phyloP scores from a whole-genome alignment of 2,329 filamentous ascomycete species.

The Calcarisporium arbuscula region DNA sequence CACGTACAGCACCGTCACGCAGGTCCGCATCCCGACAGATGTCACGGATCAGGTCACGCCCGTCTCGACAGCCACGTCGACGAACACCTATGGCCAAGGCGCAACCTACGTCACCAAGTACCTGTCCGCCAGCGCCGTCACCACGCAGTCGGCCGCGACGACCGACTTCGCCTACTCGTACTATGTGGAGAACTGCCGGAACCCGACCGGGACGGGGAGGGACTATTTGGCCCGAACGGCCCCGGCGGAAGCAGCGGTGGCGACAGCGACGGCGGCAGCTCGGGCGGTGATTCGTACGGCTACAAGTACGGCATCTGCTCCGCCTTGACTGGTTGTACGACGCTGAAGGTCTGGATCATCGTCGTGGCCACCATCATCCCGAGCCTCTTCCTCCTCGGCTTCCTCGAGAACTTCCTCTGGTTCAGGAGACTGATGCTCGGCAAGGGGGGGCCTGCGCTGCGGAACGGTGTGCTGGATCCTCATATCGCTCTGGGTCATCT shows the following conservation, averaged over 20 bases:
- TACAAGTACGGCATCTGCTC: conserved; percentile 2
- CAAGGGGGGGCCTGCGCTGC: conserved; percentile 18
- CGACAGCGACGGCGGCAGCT: not conserved
- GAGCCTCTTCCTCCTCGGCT: conserved; percentile 20
- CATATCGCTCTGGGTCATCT: conserved; percentile 13
- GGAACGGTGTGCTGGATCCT: conserved; percentile 23
- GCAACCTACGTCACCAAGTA: too few species aligned
- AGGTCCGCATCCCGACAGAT: too few species aligned
- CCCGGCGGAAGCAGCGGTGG: not conserved
- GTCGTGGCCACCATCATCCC: conserved; percentile 20
- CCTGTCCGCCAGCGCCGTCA: conserved; percentile 7
- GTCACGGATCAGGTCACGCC: too few species aligned
- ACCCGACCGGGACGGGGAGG: conserved; percentile 11
- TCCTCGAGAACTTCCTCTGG: conserved; percentile 23
- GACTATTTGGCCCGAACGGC: conserved; percentile 3
- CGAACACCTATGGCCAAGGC: too few species aligned
- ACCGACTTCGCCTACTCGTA: conserved; percentile 13
- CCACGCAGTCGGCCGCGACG: conserved; percentile 3
- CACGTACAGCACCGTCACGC: conserved; percentile 12
- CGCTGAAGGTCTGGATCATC: conserved; percentile 14
- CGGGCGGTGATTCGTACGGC: not conserved
- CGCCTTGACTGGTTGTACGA: conserved; percentile 3
- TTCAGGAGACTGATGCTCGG: conserved; percentile 23
- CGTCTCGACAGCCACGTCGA: too few species aligned
- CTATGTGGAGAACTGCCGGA: conserved; percentile 13